Percentiles rank a stretch among this genome's conserved stretches.
phyloP scores from a whole-genome alignment of 2,329 filamentous ascomycete species.

The Emericellopsis cladophorae region DNA sequence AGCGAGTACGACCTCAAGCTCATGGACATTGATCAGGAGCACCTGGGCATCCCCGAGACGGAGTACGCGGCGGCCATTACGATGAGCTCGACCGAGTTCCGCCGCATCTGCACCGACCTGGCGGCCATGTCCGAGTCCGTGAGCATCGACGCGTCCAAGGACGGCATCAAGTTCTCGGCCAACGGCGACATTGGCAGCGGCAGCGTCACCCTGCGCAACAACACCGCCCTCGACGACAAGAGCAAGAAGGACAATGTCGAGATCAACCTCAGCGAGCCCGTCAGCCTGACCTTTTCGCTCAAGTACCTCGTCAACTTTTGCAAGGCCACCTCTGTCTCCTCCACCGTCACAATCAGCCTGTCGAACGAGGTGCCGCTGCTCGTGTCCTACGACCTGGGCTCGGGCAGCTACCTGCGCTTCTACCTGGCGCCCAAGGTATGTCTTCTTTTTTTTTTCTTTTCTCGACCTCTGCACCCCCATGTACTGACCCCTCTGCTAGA shows the following conservation, averaged over 20 bases:
- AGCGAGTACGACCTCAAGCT: constrained; percentile 99
- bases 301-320: constrained; percentile 99
- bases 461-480: constrained; percentile 2
- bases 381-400: constrained; percentile 76
- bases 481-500: constrained; percentile 4
- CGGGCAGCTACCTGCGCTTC: constrained; percentile 86
- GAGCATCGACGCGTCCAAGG: constrained; percentile 90
- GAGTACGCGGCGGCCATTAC: constrained; percentile 87
- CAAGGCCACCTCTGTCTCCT: constrained; percentile 82
- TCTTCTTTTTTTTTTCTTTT: constrained; percentile 1
- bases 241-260: constrained; percentile 57
- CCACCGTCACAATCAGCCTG: constrained; percentile 77
- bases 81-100: constrained; percentile 84
- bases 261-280: constrained; percentile 85
- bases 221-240: constrained; percentile 82
- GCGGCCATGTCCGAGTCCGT: constrained; percentile 87
- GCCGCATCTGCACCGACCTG: constrained; percentile 87
- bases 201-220: constrained; percentile 79
- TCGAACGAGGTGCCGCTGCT: constrained; percentile 93
- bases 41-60: constrained; percentile 97
- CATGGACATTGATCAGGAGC: constrained; percentile 99
- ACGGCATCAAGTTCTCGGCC: constrained; percentile 91
- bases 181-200: constrained; percentile 93
- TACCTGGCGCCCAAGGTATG: constrained; percentile 95
- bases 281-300: constrained; percentile 90